Evolutionary conservation across 148 eudicot species (phyloP).

Genomic region (Bassia scoparia): DNA sequence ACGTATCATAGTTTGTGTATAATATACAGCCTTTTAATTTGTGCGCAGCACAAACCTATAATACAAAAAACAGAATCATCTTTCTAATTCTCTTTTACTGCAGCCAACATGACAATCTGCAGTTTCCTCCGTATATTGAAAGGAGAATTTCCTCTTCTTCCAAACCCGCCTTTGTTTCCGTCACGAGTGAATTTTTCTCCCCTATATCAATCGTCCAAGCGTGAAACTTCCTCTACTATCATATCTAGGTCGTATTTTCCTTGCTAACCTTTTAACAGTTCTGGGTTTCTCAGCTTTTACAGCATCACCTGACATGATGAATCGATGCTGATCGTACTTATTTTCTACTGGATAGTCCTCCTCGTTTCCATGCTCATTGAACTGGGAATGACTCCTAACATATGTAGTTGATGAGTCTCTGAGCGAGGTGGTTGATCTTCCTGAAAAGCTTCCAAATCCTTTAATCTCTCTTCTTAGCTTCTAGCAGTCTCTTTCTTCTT

Average conservation of each 20-base stretch:
- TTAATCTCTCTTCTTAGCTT: conserved; percentile 65
- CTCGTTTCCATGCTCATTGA: conserved; percentile 50
- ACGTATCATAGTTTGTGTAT: background rate
- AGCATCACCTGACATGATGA: conserved; percentile 16
- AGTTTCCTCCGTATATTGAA: conserved; percentile 37
- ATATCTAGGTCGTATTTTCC: conserved; percentile 49
- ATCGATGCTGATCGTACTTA: background rate
- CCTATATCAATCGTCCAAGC: conserved; percentile 19
- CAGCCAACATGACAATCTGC: conserved; percentile 44
- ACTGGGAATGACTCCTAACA: conserved; percentile 63
- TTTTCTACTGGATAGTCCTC: conserved; percentile 18
- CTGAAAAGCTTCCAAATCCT: conserved; percentile 87
- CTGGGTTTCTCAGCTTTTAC: conserved; percentile 5
- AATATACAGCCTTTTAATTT: background rate
- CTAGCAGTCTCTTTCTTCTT: conserved; percentile 82
- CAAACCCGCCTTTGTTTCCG: conserved; percentile 18
- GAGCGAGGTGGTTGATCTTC: conserved; percentile 23
- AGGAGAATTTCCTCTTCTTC: conserved; percentile 51
- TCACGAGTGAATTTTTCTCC: conserved; percentile 45
- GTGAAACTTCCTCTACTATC: conserved; percentile 25
- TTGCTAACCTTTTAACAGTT: conserved; percentile 29
- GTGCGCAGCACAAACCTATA: background rate
- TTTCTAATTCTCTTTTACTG: conserved; percentile 28
- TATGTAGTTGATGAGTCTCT: conserved; percentile 31
- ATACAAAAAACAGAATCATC: background rate